These are phyloP conservation scores for Diversispora epigaea DNA, from an alignment of 192 early-diverging fungal genomes.

Conservation along the genomic window DNA sequence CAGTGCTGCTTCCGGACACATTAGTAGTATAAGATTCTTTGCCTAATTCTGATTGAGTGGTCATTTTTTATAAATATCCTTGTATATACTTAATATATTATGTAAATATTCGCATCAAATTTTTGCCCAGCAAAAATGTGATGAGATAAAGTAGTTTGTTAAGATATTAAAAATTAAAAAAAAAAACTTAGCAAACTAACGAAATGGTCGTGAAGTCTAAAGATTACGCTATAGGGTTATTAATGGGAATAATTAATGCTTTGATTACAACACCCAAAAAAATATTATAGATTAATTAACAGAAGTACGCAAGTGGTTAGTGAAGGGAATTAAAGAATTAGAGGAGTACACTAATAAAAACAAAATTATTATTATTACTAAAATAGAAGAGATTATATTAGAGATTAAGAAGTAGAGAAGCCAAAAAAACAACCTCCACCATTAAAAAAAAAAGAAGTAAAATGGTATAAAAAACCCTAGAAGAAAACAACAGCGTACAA, in stretches of 20 bases:
- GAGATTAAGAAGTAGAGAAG: slow-evolving; percentile 25
- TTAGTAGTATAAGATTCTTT: slow-evolving; percentile 21
- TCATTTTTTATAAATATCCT: slow-evolving; percentile 18
- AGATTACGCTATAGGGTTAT: slow-evolving; percentile 21
- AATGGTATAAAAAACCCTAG: slow-evolving; percentile 1
- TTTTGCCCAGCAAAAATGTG: slow-evolving; percentile 31
- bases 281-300: slow-evolving; percentile 13
- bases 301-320: neutral
- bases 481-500: slow-evolving; percentile 16
- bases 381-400: slow-evolving; percentile 30
- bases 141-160: neutral
- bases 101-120: slow-evolving; percentile 15
- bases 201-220: slow-evolving; percentile 19
- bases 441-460: slow-evolving; percentile 13
- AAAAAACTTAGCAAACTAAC: slow-evolving; percentile 10
- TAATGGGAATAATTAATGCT: slow-evolving; percentile 7
- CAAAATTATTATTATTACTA: slow-evolving; percentile 18
- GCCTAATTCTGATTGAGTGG: slow-evolving; percentile 24
- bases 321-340: slow-evolving; percentile 8
- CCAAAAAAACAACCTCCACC: slow-evolving; percentile 22
- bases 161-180: neutral
- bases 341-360: slow-evolving; percentile 12
- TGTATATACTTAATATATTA: neutral
- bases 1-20: neutral
- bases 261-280: slow-evolving; percentile 22